Percentiles rank a stretch among this genome's conserved stretches.
phyloP scores from a whole-genome alignment of 352 stramenopile genomes.

The Thraustotheca clavata region DNA sequence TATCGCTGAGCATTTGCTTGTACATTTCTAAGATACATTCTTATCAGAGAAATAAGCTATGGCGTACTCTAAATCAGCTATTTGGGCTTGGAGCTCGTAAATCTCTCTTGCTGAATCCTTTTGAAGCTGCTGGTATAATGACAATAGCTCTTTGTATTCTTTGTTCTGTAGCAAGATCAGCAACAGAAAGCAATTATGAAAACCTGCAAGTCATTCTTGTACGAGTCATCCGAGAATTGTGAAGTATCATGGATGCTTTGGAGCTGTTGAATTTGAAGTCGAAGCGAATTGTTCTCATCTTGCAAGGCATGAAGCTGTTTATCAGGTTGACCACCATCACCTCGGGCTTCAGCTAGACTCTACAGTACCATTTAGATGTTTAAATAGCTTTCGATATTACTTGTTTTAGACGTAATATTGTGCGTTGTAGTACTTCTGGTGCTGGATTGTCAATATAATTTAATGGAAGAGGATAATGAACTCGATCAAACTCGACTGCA shows the following conservation, averaged over 20 bases:
- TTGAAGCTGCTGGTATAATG: conserved; percentile 56
- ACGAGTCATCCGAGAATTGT: background rate
- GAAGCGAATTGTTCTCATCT: conserved; percentile 39
- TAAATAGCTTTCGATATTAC: background rate
- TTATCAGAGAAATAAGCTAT: no score
- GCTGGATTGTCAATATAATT: conserved; percentile 51
- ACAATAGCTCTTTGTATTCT: conserved; percentile 70
- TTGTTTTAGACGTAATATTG: conserved; percentile 58
- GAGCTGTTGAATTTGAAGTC: conserved; percentile 21
- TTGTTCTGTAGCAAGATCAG: background rate
- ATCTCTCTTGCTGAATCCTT: conserved; percentile 48
- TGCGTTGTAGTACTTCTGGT: conserved; percentile 65
- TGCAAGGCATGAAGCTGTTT: conserved; percentile 23
- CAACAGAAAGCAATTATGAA: background rate
- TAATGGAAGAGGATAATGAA: conserved; percentile 90
- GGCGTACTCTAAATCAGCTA: background rate
- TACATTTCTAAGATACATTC: background rate
- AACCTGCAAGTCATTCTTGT: background rate
- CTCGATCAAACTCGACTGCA: conserved; percentile 87
- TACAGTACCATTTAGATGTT: conserved; percentile 1
- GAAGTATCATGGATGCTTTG: background rate
- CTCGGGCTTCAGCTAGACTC: background rate
- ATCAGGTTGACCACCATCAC: conserved; percentile 23
- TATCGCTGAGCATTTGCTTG: background rate
- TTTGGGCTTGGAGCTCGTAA: conserved; percentile 27